phyloP scores from a whole-genome alignment of 2,329 filamentous ascomycete species.

The Fusarium sterilihyphosum region DNA sequence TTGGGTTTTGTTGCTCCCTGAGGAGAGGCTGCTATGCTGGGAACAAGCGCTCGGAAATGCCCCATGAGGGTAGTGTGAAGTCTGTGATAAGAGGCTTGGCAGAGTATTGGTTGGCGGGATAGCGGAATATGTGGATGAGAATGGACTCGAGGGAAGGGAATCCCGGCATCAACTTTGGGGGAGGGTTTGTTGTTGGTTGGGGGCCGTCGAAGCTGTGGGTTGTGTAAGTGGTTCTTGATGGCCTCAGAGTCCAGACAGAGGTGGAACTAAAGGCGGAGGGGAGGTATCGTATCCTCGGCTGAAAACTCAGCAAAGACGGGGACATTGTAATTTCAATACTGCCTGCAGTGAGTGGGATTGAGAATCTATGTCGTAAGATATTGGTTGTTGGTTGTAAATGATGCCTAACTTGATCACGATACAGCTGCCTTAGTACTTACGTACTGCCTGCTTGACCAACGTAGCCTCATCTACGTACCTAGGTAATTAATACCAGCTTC shows the following conservation, averaged over 20 bases:
- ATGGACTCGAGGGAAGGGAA: neutral
- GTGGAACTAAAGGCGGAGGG: neutral
- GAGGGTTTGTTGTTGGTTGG: neutral
- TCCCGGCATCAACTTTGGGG: neutral
- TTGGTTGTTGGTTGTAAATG: neutral
- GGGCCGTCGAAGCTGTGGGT: neutral
- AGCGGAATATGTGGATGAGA: neutral
- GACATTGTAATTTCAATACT: neutral
- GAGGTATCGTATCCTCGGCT: neutral
- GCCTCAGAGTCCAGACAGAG: neutral
- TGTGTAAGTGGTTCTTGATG: neutral
- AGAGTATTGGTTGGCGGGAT: constrained; percentile 5
- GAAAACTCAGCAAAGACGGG: neutral
- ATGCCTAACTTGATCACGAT: neutral
- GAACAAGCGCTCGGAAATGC: constrained; percentile 1
- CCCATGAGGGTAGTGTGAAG: neutral
- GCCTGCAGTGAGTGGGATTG: neutral
- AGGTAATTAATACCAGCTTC: neutral
- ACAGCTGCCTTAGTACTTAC: no score
- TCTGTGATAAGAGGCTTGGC: constrained; percentile 4
- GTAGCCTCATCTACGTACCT: neutral
- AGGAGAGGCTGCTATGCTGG: neutral
- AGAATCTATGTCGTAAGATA: neutral
- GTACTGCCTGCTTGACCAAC: neutral
- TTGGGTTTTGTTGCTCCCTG: no score